Evolutionary conservation across 345 rosid species (phyloP).

Genomic region (Microcos paniculata): DNA sequence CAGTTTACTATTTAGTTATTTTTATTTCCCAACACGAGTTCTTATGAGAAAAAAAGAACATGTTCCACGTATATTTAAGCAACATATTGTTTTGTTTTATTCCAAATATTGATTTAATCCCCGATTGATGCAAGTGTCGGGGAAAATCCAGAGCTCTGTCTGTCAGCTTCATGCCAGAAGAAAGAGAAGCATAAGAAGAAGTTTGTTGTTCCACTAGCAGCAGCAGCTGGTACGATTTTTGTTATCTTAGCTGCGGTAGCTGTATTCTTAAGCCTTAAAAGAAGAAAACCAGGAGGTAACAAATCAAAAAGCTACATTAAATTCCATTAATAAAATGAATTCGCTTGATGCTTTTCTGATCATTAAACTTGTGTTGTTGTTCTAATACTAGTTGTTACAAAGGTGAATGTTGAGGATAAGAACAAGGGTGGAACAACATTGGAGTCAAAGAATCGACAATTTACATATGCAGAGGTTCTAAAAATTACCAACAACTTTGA

Average conservation of each 20-base stretch:
- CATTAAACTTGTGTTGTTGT: neutral
- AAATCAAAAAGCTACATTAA: neutral
- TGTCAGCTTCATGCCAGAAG: conserved; percentile 33
- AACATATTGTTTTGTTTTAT: neutral
- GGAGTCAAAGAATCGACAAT: conserved; percentile 26
- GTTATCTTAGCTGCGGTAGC: conserved; percentile 28
- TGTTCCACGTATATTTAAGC: neutral
- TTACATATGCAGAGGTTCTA: conserved; percentile 38
- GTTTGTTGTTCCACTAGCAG: conserved; percentile 33
- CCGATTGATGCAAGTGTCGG: conserved; percentile 29
- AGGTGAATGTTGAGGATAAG: neutral
- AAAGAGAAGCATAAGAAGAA: conserved; percentile 22
- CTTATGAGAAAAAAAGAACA: too few relatives aligned
- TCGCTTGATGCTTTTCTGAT: neutral
- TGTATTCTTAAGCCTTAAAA: conserved; percentile 23
- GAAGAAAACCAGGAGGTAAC: conserved; percentile 23
- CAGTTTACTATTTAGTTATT: too few relatives aligned
- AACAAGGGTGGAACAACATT: neutral
- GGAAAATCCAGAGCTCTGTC: conserved; percentile 41
- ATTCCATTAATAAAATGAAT: neutral
- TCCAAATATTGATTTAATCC: neutral
- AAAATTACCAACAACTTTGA: conserved; percentile 42
- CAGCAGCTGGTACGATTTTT: conserved; percentile 22
- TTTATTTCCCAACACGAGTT: too few relatives aligned
- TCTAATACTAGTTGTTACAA: neutral